phyloP scores from a whole-genome alignment of 345 rosid species.

The Brassica nigra region DNA sequence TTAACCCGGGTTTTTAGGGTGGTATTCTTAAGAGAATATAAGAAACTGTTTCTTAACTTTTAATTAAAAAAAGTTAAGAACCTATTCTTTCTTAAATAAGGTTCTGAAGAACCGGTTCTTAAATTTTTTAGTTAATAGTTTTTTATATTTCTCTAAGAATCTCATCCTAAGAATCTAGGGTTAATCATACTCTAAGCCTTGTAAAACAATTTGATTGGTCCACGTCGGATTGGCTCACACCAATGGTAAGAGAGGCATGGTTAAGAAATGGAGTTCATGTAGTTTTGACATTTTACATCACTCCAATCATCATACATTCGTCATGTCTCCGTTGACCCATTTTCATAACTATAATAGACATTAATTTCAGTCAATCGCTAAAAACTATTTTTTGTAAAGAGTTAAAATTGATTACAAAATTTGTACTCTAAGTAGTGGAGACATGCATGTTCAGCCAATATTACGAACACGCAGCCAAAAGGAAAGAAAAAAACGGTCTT shows the following conservation, averaged over 20 bases:
- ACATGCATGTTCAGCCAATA: conserved; percentile 33
- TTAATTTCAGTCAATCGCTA: conserved; percentile 2
- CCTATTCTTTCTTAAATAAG: too few relatives aligned
- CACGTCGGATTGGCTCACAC: conserved; percentile 23
- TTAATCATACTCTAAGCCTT: background rate
- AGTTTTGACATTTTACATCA: conserved; percentile 26
- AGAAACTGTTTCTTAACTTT: too few relatives aligned
- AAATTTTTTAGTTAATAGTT: too few relatives aligned
- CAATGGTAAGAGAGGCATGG: conserved; percentile 15
- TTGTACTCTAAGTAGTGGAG: conserved; percentile 25
- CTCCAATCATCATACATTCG: conserved; percentile 34
- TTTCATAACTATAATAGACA: background rate
- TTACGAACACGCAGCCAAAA: conserved; percentile 2
- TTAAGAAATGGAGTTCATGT: background rate
- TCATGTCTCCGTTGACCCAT: conserved; percentile 29
- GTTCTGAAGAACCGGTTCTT: too few relatives aligned
- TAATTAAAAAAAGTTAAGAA: too few relatives aligned
- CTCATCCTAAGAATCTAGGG: too few relatives aligned
- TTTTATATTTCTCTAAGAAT: too few relatives aligned
- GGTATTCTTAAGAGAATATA: too few relatives aligned
- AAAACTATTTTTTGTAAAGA: background rate
- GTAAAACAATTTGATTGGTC: conserved; percentile 21
- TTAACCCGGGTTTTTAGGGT: too few relatives aligned
- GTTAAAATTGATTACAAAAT: background rate
- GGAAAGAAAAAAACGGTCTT: background rate